These are phyloP conservation scores for Phytophthora ohioensis DNA, from an alignment of 352 stramenopile species.

Conservation along the genomic window DNA sequence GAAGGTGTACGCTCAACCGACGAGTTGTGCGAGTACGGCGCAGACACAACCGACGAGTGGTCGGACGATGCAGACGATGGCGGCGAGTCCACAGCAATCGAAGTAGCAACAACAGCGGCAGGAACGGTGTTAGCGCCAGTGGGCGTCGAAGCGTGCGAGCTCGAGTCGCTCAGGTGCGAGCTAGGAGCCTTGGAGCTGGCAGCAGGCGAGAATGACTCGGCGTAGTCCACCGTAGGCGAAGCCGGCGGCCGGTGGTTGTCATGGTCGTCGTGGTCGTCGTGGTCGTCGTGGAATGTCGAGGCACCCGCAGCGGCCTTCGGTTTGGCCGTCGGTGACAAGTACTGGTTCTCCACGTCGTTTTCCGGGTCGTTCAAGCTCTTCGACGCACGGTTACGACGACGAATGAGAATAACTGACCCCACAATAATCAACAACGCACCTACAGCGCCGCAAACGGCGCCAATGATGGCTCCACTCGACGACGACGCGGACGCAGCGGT, in stretches of 20 bases:
- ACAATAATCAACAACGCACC: constrained; percentile 72
- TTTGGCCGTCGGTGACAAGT: constrained; percentile 67
- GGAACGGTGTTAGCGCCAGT: constrained; percentile 14
- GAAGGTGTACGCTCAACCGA: constrained; percentile 21
- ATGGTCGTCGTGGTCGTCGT: constrained; percentile 11
- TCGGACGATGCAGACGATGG: constrained; percentile 24
- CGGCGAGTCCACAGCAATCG: constrained; percentile 31
- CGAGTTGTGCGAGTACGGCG: constrained; percentile 24
- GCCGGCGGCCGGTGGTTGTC: constrained; percentile 38
- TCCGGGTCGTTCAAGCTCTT: constrained; percentile 43
- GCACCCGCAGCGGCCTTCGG: constrained; percentile 38
- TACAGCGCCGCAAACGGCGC: constrained; percentile 47
- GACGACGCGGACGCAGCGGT: constrained; percentile 22
- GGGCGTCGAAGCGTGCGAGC: constrained; percentile 7
- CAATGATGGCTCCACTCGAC: constrained; percentile 47
- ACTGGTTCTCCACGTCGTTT: constrained; percentile 66
- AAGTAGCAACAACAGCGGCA: constrained; percentile 41
- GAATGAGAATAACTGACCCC: constrained; percentile 71
- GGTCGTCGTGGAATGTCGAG: constrained; percentile 47
- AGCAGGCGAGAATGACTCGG: constrained; percentile 57
- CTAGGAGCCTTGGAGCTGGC: constrained; percentile 35
- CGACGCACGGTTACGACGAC: constrained; percentile 58
- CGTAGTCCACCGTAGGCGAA: constrained; percentile 65
- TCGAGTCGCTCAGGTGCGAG: constrained; percentile 25
- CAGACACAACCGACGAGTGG: constrained; percentile 29